phyloP scores from a whole-genome alignment of 2,329 filamentous ascomycete species.

The Alternaria sp. region DNA sequence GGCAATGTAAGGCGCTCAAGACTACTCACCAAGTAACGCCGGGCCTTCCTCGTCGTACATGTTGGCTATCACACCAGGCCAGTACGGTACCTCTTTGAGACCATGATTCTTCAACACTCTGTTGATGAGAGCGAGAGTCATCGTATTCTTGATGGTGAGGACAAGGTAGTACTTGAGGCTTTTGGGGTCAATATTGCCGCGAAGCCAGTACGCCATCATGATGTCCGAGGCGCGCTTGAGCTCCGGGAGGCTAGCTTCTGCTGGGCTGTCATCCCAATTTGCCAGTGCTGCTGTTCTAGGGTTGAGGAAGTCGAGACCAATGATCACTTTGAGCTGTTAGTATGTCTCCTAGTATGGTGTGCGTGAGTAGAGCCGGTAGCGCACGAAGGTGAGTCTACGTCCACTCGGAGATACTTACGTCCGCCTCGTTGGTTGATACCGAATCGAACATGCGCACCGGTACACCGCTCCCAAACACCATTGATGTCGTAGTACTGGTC shows the following conservation, averaged over 20 bases:
- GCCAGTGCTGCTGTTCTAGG: too few species aligned
- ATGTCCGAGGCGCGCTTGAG: not conserved
- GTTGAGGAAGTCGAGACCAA: too few species aligned
- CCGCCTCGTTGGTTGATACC: constrained; percentile 8
- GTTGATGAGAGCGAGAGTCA: not conserved
- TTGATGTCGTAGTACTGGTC: too few species aligned
- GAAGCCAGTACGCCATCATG: not conserved
- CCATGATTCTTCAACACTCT: not conserved
- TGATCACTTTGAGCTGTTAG: too few species aligned
- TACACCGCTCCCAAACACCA: too few species aligned
- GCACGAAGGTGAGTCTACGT: too few species aligned
- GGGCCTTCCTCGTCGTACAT: constrained; percentile 6
- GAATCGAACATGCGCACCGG: constrained; percentile 4
- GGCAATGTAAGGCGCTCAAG: too few species aligned
- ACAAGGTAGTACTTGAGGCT: constrained; percentile 15
- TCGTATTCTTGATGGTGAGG: constrained; percentile 3
- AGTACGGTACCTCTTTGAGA: constrained; percentile 2
- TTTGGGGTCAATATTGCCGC: not conserved
- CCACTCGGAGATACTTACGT: not conserved
- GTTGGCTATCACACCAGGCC: constrained; percentile 19
- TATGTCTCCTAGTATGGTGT: too few species aligned
- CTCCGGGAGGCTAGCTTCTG: too few species aligned
- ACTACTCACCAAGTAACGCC: constrained; percentile 17
- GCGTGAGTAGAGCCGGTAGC: too few species aligned
- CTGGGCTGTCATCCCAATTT: too few species aligned